phyloP scores from a whole-genome alignment of 2,329 filamentous ascomycete genomes.

The Hirsutella rhossiliensis region DNA sequence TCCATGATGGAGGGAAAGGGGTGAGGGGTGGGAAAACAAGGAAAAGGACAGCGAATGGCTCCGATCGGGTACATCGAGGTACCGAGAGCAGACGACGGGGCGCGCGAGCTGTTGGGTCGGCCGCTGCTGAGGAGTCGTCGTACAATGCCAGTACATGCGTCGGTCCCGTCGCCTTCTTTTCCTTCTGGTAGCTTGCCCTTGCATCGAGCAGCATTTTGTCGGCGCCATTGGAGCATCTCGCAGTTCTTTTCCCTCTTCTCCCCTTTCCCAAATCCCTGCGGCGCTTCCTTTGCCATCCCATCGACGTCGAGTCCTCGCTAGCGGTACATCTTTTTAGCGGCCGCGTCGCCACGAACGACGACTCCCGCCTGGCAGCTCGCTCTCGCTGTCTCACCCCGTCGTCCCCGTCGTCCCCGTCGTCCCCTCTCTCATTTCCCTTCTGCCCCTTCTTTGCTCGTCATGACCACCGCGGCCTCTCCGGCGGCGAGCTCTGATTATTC shows the following conservation, averaged over 20 bases:
- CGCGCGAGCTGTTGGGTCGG: too few relatives aligned
- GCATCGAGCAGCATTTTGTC: neutral
- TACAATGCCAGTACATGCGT: neutral
- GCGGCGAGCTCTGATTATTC: constrained; percentile 10
- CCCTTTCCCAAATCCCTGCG: neutral
- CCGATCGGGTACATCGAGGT: too few relatives aligned
- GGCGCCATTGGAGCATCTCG: neutral
- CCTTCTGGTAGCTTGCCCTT: neutral
- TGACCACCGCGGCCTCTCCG: constrained; percentile 17
- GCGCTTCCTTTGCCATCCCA: neutral
- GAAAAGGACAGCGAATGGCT: too few relatives aligned
- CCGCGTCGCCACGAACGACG: neutral
- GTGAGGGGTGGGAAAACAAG: too few relatives aligned
- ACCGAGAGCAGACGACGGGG: too few relatives aligned
- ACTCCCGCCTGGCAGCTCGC: neutral
- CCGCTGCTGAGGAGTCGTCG: too few relatives aligned
- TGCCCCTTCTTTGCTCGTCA: constrained; percentile 3
- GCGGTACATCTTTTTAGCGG: neutral
- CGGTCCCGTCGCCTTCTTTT: neutral
- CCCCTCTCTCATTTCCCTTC: neutral
- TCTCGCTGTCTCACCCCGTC: neutral
- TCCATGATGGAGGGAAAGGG: too few relatives aligned
- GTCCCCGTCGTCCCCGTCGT: neutral
- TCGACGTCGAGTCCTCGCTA: neutral
- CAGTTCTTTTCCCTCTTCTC: neutral